Percentiles rank a stretch among this genome's conserved stretches.
phyloP scores from a whole-genome alignment of 2,329 filamentous ascomycete genomes.

The Penicillium sp. region DNA sequence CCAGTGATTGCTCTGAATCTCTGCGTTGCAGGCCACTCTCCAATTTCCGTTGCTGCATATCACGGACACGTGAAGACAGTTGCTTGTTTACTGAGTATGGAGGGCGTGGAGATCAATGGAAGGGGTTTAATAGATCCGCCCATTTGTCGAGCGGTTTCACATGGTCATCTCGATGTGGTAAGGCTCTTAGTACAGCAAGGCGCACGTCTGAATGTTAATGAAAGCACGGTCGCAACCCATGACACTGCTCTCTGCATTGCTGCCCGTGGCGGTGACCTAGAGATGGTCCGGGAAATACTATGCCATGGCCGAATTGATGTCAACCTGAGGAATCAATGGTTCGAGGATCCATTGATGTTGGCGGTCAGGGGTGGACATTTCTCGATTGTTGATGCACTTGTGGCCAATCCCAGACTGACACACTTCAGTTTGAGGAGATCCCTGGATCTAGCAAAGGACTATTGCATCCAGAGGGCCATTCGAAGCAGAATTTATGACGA shows the following conservation, averaged over 20 bases:
- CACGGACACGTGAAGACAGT: too few species aligned
- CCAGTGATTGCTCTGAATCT: too few species aligned
- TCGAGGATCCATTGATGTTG: background rate
- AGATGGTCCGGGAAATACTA: background rate
- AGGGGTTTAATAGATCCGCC: too few species aligned
- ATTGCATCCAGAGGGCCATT: slow-evolving; percentile 1
- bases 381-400: background rate
- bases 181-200: too few species aligned
- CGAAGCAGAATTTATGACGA: background rate
- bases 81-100: too few species aligned
- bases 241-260: background rate
- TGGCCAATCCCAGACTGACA: background rate
- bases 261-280: background rate
- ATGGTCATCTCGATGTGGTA: too few species aligned
- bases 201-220: background rate
- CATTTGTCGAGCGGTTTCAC: too few species aligned
- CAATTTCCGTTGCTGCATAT: too few species aligned
- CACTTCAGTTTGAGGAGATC: background rate
- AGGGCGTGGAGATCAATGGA: too few species aligned
- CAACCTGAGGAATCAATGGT: background rate
- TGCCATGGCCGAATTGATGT: background rate
- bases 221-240: background rate
- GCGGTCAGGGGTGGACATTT: background rate
- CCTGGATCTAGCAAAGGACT: background rate
- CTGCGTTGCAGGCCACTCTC: too few species aligned